Conservation (phyloP, 306 rosid genomes). For the Dryas drummondii region DNA sequence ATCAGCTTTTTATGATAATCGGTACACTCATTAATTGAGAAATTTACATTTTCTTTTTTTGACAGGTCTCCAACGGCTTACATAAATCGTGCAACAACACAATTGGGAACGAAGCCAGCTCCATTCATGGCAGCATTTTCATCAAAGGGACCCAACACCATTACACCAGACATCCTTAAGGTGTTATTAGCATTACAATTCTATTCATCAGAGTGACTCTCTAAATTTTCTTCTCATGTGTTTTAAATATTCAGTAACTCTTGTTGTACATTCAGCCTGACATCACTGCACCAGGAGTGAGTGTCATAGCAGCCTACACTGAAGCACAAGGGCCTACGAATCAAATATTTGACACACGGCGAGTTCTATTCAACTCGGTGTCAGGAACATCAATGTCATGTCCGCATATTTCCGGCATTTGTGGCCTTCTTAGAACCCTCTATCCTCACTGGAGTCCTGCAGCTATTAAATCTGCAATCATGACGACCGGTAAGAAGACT, state of each 20-base stretch:
- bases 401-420: conserved; percentile 83
- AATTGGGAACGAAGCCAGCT: conserved; percentile 67
- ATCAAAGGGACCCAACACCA: conserved; percentile 73
- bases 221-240: not conserved
- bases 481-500: conserved; percentile 70
- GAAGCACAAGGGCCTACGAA: conserved; percentile 83
- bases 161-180: conserved; percentile 82
- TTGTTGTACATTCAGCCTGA: conserved; percentile 65
- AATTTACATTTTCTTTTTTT: not conserved
- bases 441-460: conserved; percentile 91
- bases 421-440: conserved; percentile 61
- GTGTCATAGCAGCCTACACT: conserved; percentile 75
- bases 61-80: conserved; percentile 63
- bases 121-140: conserved; percentile 95
- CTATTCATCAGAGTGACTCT: not conserved
- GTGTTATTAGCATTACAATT: conserved; percentile 30
- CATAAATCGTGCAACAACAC: conserved; percentile 58
- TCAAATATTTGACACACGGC: conserved; percentile 56
- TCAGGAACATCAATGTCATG: conserved; percentile 99
- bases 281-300: conserved; percentile 93
- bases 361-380: conserved; percentile 56
- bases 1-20: no score
- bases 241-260: conserved; percentile 2
- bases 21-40: not conserved
- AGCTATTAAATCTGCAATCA: conserved; percentile 91